phyloP scores from a whole-genome alignment of 768 basidiomycete genomes.

The Pluteus cervinus region DNA sequence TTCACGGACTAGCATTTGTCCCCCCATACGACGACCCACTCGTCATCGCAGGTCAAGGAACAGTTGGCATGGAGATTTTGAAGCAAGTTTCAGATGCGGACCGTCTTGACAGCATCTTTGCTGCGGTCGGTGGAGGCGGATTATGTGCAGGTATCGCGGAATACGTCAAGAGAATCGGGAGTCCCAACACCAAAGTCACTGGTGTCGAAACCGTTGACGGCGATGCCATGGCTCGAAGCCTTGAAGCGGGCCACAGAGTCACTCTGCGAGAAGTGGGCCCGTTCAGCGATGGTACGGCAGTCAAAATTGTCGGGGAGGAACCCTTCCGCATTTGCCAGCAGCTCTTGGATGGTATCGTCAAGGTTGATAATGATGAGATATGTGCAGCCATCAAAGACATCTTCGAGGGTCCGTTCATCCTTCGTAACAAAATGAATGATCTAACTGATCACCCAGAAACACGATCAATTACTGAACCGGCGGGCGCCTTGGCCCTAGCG shows the following conservation, averaged over 20 bases:
- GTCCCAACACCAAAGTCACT: constrained; percentile 70
- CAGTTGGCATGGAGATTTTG: constrained; percentile 89
- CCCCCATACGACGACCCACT: constrained; percentile 97
- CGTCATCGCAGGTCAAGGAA: constrained; percentile 96
- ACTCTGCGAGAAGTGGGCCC: constrained; percentile 87
- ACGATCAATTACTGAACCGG: constrained; percentile 92
- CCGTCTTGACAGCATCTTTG: constrained; percentile 78
- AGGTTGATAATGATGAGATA: constrained; percentile 91
- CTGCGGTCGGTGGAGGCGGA: constrained; percentile 91
- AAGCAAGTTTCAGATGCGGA: constrained; percentile 81
- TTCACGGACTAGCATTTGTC: constrained; percentile 80
- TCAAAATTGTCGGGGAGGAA: constrained; percentile 92
- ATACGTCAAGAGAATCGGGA: constrained; percentile 91
- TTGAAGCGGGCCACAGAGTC: constrained; percentile 77
- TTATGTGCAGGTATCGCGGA: constrained; percentile 85
- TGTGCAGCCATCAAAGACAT: constrained; percentile 99
- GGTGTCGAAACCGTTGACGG: constrained; percentile 96
- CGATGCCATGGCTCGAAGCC: constrained; percentile 86
- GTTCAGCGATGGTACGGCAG: constrained; percentile 97
- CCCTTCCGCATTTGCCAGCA: constrained; percentile 89
- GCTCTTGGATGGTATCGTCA: constrained; percentile 75
- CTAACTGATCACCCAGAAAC: constrained; percentile 56
- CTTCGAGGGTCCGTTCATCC: constrained; percentile 70
- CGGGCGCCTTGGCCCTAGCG: constrained; percentile 89
- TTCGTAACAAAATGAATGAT: constrained; percentile 1